Evolutionary conservation across 2,329 filamentous ascomycete genomes (phyloP).

Genomic region (Cercospora sp.): DNA sequence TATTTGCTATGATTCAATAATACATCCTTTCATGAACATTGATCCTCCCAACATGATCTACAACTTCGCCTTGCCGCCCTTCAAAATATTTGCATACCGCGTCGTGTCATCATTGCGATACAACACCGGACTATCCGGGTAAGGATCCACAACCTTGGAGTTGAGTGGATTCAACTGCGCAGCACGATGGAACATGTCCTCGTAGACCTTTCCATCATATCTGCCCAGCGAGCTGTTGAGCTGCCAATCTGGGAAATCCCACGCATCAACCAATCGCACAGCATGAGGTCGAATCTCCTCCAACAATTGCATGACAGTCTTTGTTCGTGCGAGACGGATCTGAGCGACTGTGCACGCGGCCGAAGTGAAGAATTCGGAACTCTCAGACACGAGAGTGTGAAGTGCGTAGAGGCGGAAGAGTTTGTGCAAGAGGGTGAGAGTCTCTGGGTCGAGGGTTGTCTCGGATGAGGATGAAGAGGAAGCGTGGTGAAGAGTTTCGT

Average conservation of each 20-base stretch:
- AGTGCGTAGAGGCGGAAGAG: conserved; percentile 67
- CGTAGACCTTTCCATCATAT: conserved; percentile 73
- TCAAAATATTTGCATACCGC: conserved; percentile 39
- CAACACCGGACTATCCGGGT: conserved; percentile 62
- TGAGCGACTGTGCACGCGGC: conserved; percentile 70
- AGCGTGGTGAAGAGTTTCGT: conserved; percentile 61
- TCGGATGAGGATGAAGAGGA: conserved; percentile 42
- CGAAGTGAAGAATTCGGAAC: conserved; percentile 70
- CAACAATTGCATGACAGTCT: conserved; percentile 67
- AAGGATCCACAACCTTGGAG: conserved; percentile 69
- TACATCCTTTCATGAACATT: neutral
- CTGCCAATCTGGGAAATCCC: conserved; percentile 78
- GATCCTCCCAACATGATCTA: neutral
- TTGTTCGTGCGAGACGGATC: conserved; percentile 68
- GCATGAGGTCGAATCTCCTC: conserved; percentile 74
- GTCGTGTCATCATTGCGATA: conserved; percentile 59
- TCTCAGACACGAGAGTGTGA: conserved; percentile 67
- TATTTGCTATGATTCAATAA: neutral
- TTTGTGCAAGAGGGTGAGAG: conserved; percentile 61
- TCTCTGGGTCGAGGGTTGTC: conserved; percentile 59
- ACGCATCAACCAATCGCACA: conserved; percentile 69
- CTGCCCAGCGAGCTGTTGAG: conserved; percentile 70
- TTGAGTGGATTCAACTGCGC: conserved; percentile 74
- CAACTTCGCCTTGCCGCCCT: conserved; percentile 32
- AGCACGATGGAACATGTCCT: conserved; percentile 73